phyloP scores from a whole-genome alignment of 2,329 filamentous ascomycete genomes.

The Colletotrichum lini region DNA sequence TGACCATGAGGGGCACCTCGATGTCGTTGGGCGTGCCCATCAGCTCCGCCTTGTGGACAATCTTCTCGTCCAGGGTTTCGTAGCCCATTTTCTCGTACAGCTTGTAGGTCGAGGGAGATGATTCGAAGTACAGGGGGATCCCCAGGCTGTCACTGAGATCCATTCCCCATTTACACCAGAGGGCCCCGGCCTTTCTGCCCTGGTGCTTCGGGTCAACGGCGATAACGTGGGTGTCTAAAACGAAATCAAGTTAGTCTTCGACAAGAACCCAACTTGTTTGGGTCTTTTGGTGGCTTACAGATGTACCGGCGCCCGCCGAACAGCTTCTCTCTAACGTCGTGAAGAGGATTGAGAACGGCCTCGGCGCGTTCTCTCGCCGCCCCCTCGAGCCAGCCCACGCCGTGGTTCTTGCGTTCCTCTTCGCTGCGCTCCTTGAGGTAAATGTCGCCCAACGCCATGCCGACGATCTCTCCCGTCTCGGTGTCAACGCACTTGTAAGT shows the following conservation, averaged over 20 bases:
- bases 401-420: conserved; percentile 60
- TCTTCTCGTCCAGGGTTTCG: conserved; percentile 54
- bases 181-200: conserved; percentile 57
- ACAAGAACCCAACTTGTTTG: neutral
- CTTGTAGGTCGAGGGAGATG: conserved; percentile 56
- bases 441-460: conserved; percentile 63
- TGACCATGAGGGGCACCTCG: conserved; percentile 58
- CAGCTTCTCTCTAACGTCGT: conserved; percentile 57
- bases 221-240: conserved; percentile 57
- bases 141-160: conserved; percentile 53
- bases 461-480: conserved; percentile 58
- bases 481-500: conserved; percentile 64
- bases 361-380: conserved; percentile 60
- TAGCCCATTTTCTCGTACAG: conserved; percentile 65
- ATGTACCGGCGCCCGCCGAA: conserved; percentile 57
- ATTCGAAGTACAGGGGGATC: conserved; percentile 63
- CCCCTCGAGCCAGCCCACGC: conserved; percentile 62
- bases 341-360: conserved; percentile 57
- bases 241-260: conserved; percentile 1
- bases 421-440: conserved; percentile 55
- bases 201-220: conserved; percentile 61
- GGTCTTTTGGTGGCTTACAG: conserved; percentile 52
- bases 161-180: conserved; percentile 59
- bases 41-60: conserved; percentile 55
- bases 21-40: conserved; percentile 54